A percentile compares a stretch with the other conserved stretches of the same genome.
These are phyloP conservation scores for Uronychia setigera DNA, from an alignment of 73 alveolate genomes.

Conservation along the genomic window DNA sequence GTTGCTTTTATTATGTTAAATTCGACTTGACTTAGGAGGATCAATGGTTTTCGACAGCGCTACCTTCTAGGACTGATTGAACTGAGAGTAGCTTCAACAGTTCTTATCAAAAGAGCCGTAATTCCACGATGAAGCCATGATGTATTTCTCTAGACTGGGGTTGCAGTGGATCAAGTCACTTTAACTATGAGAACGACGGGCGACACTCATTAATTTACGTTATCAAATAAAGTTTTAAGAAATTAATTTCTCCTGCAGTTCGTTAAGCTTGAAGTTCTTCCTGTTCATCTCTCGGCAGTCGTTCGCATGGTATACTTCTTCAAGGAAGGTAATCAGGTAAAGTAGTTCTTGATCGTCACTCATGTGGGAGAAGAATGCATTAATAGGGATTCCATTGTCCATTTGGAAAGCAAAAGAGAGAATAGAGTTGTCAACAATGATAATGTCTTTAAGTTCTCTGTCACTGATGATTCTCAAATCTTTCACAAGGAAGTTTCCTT, in stretches of 20 bases:
- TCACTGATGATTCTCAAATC: conserved; percentile 62
- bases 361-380: conserved; percentile 36
- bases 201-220: not conserved
- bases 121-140: not conserved
- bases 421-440: conserved; percentile 69
- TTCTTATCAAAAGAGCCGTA: not conserved
- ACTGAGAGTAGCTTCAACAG: not conserved
- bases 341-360: conserved; percentile 53
- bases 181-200: not conserved
- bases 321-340: conserved; percentile 54
- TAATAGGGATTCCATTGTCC: conserved; percentile 79
- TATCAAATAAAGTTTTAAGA: not conserved
- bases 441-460: conserved; percentile 49
- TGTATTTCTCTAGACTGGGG: not conserved
- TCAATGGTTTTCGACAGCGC: not conserved
- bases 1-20: too few relatives aligned
- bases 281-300: conserved; percentile 20
- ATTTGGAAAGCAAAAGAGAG: conserved; percentile 65
- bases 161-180: not conserved
- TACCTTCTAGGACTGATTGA: not conserved
- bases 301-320: conserved; percentile 25
- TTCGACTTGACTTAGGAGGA: not conserved
- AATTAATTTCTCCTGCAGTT: conserved; percentile 9
- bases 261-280: conserved; percentile 18
- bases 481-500: conserved; percentile 58